Evolutionary conservation across 106 monocot genomes (phyloP).

Genomic region (Posidonia australis): DNA sequence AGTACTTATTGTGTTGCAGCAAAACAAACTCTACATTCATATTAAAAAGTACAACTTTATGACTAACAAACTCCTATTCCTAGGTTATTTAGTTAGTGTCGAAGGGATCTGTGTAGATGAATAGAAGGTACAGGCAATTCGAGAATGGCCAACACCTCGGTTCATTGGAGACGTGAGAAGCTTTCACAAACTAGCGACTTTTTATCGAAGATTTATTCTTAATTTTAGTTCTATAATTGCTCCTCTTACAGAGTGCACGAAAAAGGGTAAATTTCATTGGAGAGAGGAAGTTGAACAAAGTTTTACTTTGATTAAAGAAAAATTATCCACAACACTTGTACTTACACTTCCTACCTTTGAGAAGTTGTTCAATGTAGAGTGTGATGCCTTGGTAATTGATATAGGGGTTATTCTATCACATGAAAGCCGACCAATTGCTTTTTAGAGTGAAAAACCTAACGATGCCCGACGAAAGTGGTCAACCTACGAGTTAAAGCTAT

Average conservation of each 20-base stretch:
- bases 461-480: neutral
- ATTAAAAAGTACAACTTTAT: too few relatives aligned
- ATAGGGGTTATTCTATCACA: neutral
- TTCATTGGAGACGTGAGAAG: too few relatives aligned
- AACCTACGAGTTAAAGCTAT: neutral
- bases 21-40: too few relatives aligned
- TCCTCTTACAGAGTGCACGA: neutral
- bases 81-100: too few relatives aligned
- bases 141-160: too few relatives aligned
- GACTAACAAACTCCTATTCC: too few relatives aligned
- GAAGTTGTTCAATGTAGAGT: neutral
- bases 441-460: neutral
- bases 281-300: neutral
- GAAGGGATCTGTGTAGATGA: too few relatives aligned
- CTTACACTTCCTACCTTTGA: neutral
- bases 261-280: neutral
- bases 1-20: too few relatives aligned
- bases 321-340: neutral
- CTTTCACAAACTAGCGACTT: neutral
- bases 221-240: conserved; percentile 2
- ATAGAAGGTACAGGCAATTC: too few relatives aligned
- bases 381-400: neutral
- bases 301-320: neutral
- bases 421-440: neutral
- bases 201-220: neutral